These are phyloP conservation scores for Phaffomyces antillensis DNA, from an alignment of 805 yeast genomes.

Conservation along the genomic window DNA sequence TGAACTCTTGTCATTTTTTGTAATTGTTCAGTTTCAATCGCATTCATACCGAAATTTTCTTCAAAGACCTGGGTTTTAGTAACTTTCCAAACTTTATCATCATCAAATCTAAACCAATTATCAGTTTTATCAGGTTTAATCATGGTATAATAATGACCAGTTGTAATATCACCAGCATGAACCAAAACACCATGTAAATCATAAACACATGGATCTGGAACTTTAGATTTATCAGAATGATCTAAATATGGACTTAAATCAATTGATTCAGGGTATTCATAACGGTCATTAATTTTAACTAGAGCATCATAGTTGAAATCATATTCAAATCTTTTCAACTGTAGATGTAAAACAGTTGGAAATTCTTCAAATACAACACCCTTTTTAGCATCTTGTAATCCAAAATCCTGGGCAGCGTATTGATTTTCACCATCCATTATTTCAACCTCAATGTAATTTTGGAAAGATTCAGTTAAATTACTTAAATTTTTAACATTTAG, in stretches of 20 bases:
- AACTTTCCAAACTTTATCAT: slow-evolving; percentile 87
- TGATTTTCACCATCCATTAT: slow-evolving; percentile 91
- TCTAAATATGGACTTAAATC: slow-evolving; percentile 78
- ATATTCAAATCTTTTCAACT: slow-evolving; percentile 89
- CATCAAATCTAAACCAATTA: slow-evolving; percentile 90
- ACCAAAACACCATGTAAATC: slow-evolving; percentile 89
- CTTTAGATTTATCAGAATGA: slow-evolving; percentile 31
- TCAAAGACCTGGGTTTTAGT: slow-evolving; percentile 81
- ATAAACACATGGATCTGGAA: slow-evolving; percentile 62
- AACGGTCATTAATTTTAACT: slow-evolving; percentile 86
- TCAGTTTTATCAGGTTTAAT: slow-evolving; percentile 68
- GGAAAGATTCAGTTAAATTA: slow-evolving; percentile 68
- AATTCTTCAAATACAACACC: slow-evolving; percentile 89
- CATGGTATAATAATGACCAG: slow-evolving; percentile 95
- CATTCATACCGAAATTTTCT: slow-evolving; percentile 84
- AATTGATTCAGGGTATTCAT: slow-evolving; percentile 79
- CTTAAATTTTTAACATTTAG: slow-evolving; percentile 81
- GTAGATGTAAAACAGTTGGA: slow-evolving; percentile 91
- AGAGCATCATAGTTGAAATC: slow-evolving; percentile 84
- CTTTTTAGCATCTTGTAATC: slow-evolving; percentile 92
- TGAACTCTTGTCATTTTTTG: slow-evolving; percentile 49
- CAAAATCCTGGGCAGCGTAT: slow-evolving; percentile 84
- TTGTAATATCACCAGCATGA: slow-evolving; percentile 91
- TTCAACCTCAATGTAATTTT: slow-evolving; percentile 83
- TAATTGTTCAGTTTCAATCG: slow-evolving; percentile 40